Evolutionary conservation across 192 early-diverging fungal species (phyloP).

Genomic region (Coemansia sp.): DNA sequence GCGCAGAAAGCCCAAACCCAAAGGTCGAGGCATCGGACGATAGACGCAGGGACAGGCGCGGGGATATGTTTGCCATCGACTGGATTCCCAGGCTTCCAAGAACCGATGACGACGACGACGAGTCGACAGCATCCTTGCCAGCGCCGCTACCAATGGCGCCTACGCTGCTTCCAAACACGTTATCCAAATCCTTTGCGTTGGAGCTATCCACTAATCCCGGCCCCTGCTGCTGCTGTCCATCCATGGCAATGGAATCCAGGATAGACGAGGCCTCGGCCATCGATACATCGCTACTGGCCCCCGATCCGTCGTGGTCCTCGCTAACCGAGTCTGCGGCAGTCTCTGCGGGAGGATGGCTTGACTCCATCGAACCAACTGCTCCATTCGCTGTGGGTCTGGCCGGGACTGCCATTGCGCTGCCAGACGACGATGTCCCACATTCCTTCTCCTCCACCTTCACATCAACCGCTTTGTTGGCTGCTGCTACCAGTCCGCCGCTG

Average conservation of each 20-base stretch:
- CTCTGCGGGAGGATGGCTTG: background rate
- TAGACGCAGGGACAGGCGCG: constrained; percentile 36
- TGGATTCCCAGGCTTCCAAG: constrained; percentile 12
- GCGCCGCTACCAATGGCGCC: background rate
- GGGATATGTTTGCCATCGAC: constrained; percentile 16
- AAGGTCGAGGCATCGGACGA: constrained; percentile 40
- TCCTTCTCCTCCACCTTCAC: background rate
- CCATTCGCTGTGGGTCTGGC: background rate
- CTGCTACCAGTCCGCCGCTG: background rate
- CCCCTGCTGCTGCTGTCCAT: background rate
- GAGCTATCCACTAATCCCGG: background rate
- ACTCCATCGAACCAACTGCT: background rate
- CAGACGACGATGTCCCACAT: background rate
- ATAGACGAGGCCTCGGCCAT: background rate
- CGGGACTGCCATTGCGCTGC: background rate
- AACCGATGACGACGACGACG: background rate
- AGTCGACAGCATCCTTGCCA: background rate
- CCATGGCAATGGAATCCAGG: background rate
- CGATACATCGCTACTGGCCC: background rate
- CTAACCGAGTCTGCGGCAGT: background rate
- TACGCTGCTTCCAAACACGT: constrained; percentile 2
- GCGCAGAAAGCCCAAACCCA: constrained; percentile 27
- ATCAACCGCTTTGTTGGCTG: background rate
- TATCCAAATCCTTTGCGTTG: background rate
- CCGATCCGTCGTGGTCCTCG: background rate